These are phyloP conservation scores for Zea luxurians DNA, from an alignment of 176 grass and related monocot genomes.

Conservation along the genomic window DNA sequence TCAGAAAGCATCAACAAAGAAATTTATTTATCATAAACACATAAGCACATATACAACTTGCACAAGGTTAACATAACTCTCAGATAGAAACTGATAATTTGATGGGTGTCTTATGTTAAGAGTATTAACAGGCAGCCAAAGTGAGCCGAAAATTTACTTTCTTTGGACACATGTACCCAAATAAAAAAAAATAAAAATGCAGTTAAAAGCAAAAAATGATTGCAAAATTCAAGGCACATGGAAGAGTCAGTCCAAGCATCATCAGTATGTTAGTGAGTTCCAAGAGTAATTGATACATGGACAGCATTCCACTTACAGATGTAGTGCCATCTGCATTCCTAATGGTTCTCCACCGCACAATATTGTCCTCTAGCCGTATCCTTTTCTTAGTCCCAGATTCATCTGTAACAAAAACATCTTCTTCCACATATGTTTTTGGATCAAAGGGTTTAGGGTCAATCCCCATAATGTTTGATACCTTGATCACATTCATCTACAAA, in stretches of 20 bases:
- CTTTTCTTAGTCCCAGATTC: slow-evolving; percentile 86
- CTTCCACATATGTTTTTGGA: slow-evolving; percentile 90
- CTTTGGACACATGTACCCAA: too few species aligned
- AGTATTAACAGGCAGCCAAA: slow-evolving; percentile 21
- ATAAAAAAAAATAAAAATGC: not conserved
- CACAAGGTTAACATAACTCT: not conserved
- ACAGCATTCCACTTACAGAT: slow-evolving; percentile 66
- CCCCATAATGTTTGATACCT: slow-evolving; percentile 99
- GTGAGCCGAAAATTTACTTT: too few species aligned
- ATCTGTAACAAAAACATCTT: slow-evolving; percentile 86
- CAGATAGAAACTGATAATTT: not conserved
- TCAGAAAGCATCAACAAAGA: slow-evolving; percentile 14
- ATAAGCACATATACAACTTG: not conserved
- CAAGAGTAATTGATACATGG: slow-evolving; percentile 22
- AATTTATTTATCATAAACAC: slow-evolving; percentile 23
- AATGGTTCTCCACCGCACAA: slow-evolving; percentile 85
- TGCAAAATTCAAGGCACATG: not conserved
- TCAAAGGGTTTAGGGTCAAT: slow-evolving; percentile 89
- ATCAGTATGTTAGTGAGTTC: slow-evolving; percentile 17
- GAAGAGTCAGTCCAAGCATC: slow-evolving; percentile 22
- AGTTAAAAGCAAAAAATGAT: not conserved
- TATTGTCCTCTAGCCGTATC: slow-evolving; percentile 91
- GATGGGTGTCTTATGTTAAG: not conserved
- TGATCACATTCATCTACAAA: slow-evolving; percentile 93
- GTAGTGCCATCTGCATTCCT: slow-evolving; percentile 71